A percentile compares a stretch with the other conserved stretches of the same genome.
Conservation (phyloP, 2,329 filamentous ascomycete species). For the Hypoxylon sp. region DNA sequence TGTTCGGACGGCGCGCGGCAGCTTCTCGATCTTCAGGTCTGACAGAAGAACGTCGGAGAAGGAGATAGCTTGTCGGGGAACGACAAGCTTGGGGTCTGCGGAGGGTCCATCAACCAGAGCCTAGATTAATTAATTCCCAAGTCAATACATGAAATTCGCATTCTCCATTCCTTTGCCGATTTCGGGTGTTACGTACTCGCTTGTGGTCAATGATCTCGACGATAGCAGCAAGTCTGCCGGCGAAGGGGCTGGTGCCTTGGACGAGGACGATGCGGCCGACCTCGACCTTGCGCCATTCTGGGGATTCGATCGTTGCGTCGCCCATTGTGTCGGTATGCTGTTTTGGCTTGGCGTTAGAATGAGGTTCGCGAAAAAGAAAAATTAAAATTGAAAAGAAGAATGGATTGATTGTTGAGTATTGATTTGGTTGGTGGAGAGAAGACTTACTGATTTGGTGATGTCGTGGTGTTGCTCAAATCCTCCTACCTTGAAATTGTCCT, state of each 20-base stretch:
- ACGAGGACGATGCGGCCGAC: constrained; percentile 97
- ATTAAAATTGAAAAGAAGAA: constrained; percentile 19
- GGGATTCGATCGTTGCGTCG: constrained; percentile 85
- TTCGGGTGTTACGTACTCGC: constrained; percentile 81
- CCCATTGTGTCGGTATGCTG: constrained; percentile 80
- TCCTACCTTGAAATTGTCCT: constrained; percentile 52
- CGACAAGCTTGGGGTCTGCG: constrained; percentile 81
- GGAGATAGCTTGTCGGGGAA: constrained; percentile 88
- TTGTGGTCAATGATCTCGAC: constrained; percentile 99
- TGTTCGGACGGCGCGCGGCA: constrained; percentile 87
- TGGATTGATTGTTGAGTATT: constrained; percentile 30
- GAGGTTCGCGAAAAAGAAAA: constrained; percentile 15
- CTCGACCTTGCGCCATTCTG: constrained; percentile 96
- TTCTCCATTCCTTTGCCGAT: constrained; percentile 13
- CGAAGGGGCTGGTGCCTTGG: constrained; percentile 81
- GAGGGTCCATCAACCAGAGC: constrained; percentile 96
- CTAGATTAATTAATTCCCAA: constrained; percentile 65
- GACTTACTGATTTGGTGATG: constrained; percentile 49
- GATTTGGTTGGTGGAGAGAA: constrained; percentile 33
- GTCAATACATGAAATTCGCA: constrained; percentile 49
- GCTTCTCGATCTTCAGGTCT: constrained; percentile 86
- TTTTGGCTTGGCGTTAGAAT: constrained; percentile 48
- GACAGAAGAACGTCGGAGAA: constrained; percentile 91
- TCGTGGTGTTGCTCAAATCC: constrained; percentile 50
- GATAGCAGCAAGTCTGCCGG: constrained; percentile 90